Evolutionary conservation across 2,329 filamentous ascomycete species (phyloP), one percentile per base, ranked within the genome.

Genomic region (Emmonsia crescens): DNA sequence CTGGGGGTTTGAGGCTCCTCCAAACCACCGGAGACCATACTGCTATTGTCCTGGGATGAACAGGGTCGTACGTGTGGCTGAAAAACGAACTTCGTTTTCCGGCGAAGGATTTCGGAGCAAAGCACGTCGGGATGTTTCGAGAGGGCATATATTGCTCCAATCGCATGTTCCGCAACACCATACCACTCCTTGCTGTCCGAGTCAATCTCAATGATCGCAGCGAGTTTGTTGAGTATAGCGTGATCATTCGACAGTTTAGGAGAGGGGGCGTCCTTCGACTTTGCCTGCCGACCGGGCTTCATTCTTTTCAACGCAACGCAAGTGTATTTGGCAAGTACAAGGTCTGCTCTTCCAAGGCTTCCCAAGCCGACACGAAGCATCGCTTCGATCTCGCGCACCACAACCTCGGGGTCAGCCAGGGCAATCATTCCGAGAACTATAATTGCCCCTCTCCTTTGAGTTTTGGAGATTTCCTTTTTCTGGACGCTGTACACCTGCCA

Each of bases 401-500:
- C 90, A 63, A 99, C 94, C 66, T 96, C 89, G 0, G 93, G 91
- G 65, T 89, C 91, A 1, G 95, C 94, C 2, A 94, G 86, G 4
- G 93, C 92, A 60, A 99, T 82, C 95, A 99, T 99, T 19, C 95
- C 93, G 2, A 99, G 81, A 6, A 97, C 89, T 66, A 99, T 97
- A 72, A 99, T 97, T 57, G 94, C 87, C 31, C 94, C 94, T 51
- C 94, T 85, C 64, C 94, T 84, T 74, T 97, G 94, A 1, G 86
- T 93, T 68, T 86, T 88, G 0, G 94, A 97, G 52, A 96, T 96
- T 62, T 96, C 92, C 64, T 89, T 87, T 77, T 88, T 94, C 71
- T 96, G 92, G 52, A 96, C 88, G 46, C 93, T 91, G 71, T 99
- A 99, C 2, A 99, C 92, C 71, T 96, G 91, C 94, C 95, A 99